Percentiles rank a stretch among this genome's conserved stretches.
Conservation (phyloP, 306 rosid genomes). For the Cicer chorassanicum region DNA sequence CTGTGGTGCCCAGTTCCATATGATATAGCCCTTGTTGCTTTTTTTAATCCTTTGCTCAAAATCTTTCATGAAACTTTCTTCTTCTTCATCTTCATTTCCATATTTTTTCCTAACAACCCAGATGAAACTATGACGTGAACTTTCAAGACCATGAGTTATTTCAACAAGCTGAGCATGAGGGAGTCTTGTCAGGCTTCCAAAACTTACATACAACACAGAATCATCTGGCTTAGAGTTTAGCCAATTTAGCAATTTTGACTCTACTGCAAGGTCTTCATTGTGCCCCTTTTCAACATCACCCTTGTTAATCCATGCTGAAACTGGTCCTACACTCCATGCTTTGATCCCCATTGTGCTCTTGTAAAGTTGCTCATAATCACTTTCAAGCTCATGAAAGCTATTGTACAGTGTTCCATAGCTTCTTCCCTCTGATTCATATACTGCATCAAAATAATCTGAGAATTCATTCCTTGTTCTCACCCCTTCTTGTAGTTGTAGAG, state of each 20-base stretch:
- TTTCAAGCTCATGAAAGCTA: constrained; percentile 47
- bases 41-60: constrained; percentile 38
- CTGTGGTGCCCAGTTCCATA: constrained; percentile 50
- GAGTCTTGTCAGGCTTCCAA: constrained; percentile 41
- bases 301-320: constrained; percentile 31
- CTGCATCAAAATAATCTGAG: background rate
- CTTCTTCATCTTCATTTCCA: background rate
- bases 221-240: constrained; percentile 37
- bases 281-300: constrained; percentile 13
- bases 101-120: constrained; percentile 32
- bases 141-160: constrained; percentile 42
- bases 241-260: constrained; percentile 40
- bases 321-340: constrained; percentile 45
- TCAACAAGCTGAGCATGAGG: constrained; percentile 34
- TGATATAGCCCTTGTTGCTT: constrained; percentile 35
- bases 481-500: constrained; percentile 29
- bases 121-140: constrained; percentile 34
- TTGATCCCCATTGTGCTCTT: constrained; percentile 12
- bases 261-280: background rate
- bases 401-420: constrained; percentile 45
- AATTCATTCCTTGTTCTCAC: background rate
- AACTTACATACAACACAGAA: constrained; percentile 41
- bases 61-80: background rate
- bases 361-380: constrained; percentile 39
- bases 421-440: constrained; percentile 39